phyloP scores from a whole-genome alignment of 1,284 basidiomycete species.

The Lentinus polychrous region DNA sequence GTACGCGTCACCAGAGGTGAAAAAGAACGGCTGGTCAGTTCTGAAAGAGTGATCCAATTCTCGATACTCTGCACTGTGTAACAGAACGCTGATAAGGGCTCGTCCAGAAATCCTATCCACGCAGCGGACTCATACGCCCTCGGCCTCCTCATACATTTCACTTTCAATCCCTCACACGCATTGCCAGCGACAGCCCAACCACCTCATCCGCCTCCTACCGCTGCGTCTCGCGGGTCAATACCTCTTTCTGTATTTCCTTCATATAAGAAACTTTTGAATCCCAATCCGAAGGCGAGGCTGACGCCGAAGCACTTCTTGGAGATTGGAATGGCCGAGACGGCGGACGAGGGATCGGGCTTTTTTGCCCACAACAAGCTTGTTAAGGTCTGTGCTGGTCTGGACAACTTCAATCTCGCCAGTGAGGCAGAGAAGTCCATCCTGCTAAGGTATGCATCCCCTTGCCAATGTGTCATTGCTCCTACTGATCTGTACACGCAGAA shows the following conservation, averaged over 20 bases:
- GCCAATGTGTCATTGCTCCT: neutral
- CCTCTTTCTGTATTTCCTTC: constrained; percentile 73
- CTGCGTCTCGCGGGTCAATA: constrained; percentile 73
- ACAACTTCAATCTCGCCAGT: constrained; percentile 79
- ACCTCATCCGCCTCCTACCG: constrained; percentile 66
- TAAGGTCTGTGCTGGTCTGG: constrained; percentile 79
- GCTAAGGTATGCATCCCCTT: constrained; percentile 47
- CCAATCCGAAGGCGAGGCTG: constrained; percentile 77
- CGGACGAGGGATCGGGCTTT: constrained; percentile 61
- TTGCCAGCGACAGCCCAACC: constrained; percentile 62
- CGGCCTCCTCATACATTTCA: constrained; percentile 75
- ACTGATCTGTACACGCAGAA: constrained; percentile 32
- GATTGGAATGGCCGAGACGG: constrained; percentile 66
- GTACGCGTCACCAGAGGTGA: constrained; percentile 83
- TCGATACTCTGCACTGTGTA: neutral
- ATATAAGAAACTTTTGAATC: constrained; percentile 86
- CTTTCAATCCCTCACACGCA: constrained; percentile 80
- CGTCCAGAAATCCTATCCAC: constrained; percentile 57
- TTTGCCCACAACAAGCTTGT: constrained; percentile 83
- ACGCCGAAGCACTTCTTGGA: constrained; percentile 75
- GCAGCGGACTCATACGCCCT: constrained; percentile 82
- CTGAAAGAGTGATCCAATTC: constrained; percentile 67
- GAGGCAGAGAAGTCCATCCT: constrained; percentile 77
- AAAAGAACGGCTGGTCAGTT: constrained; percentile 78
- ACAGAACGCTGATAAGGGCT: constrained; percentile 7